phyloP scores from a whole-genome alignment of 176 grass and related monocot genomes.

The Triticum timopheevii region DNA sequence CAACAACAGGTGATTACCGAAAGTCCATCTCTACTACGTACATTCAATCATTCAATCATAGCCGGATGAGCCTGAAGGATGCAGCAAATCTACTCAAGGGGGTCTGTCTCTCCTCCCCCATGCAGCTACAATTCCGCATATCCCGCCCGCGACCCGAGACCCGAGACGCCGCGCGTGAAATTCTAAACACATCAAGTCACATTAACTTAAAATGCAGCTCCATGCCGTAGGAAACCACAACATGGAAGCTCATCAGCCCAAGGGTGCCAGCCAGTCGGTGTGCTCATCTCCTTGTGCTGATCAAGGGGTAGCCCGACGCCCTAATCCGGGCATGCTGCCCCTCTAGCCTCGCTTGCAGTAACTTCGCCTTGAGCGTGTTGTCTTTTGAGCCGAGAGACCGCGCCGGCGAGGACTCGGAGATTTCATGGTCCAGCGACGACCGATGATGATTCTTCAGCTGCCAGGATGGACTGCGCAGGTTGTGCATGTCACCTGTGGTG shows the following conservation, averaged over 20 bases:
- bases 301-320: slow-evolving; percentile 37
- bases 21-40: slow-evolving; percentile 1
- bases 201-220: slow-evolving; percentile 36
- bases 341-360: slow-evolving; percentile 91
- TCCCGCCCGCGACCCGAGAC: not conserved
- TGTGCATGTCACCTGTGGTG: slow-evolving; percentile 11
- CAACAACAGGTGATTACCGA: not conserved
- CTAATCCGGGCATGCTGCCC: slow-evolving; percentile 74
- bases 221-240: not conserved
- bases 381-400: slow-evolving; percentile 27
- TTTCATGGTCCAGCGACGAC: slow-evolving; percentile 20
- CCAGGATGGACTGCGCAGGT: slow-evolving; percentile 22
- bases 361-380: slow-evolving; percentile 77
- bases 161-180: not conserved
- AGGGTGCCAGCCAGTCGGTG: not conserved
- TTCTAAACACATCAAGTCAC: not conserved
- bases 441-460: slow-evolving; percentile 33
- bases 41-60: not conserved
- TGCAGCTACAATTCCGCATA: slow-evolving; percentile 21
- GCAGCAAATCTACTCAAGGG: slow-evolving; percentile 26
- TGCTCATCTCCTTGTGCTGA: slow-evolving; percentile 45
- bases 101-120: not conserved
- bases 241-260: not conserved
- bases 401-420: slow-evolving; percentile 47
- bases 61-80: not conserved